Evolutionary conservation across 768 basidiomycete species (phyloP).

Genomic region (Lactifluus rugatus): DNA sequence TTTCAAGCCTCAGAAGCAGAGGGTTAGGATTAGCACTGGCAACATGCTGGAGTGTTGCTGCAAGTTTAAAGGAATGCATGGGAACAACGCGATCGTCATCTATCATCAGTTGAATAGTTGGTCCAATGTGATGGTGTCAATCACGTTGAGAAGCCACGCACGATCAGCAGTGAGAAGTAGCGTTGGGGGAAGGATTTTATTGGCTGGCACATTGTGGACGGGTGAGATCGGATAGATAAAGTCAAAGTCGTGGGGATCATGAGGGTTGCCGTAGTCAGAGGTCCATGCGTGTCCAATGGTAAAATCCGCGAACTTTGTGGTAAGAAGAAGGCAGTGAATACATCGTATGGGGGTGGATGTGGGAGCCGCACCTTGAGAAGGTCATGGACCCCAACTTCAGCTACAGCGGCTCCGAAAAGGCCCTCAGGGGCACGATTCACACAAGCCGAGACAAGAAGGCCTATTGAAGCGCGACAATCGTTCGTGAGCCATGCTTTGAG

Average conservation of each 20-base stretch:
- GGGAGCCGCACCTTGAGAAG: conserved; percentile 50
- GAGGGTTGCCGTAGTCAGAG: conserved; percentile 69
- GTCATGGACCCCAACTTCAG: conserved; percentile 77
- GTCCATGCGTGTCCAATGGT: conserved; percentile 76
- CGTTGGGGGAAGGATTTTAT: conserved; percentile 54
- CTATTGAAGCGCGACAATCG: conserved; percentile 26
- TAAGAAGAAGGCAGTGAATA: not conserved
- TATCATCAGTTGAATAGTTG: conserved; percentile 22
- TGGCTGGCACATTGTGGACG: conserved; percentile 62
- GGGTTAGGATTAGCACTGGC: conserved; percentile 61
- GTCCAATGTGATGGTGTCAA: not conserved
- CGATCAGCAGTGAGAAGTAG: conserved; percentile 77
- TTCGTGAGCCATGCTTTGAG: not conserved
- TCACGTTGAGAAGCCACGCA: conserved; percentile 30
- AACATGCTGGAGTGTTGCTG: conserved; percentile 64
- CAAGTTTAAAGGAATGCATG: conserved; percentile 75
- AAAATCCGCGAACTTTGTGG: conserved; percentile 59
- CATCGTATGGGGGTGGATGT: not conserved
- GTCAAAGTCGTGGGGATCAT: conserved; percentile 70
- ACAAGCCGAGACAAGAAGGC: conserved; percentile 77
- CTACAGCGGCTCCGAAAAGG: conserved; percentile 65
- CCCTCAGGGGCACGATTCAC: conserved; percentile 70
- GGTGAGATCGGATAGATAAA: conserved; percentile 76
- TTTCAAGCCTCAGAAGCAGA: conserved; percentile 65
- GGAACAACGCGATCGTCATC: conserved; percentile 86